Evolutionary conservation across 1,139 yeast species (phyloP), one percentile per base, ranked within the genome.

Genomic region (Saccharomycopsis hybrid): DNA sequence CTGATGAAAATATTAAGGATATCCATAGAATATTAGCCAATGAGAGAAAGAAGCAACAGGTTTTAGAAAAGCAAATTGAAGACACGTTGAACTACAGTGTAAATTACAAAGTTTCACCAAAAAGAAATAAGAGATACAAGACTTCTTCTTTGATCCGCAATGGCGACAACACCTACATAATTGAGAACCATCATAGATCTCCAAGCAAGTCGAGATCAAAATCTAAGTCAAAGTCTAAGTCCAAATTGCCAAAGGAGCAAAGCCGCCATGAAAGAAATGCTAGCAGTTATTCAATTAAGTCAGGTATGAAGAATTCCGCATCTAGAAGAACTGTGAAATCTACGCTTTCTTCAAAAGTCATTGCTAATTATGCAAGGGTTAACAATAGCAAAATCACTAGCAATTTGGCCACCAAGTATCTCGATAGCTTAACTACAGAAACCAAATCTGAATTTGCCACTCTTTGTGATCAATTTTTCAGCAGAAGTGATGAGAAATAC

Each of bases 381-480:
- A 31, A 47, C 24, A 36, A 13, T 8, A 39, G 43, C 18, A 13
- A 41, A 32, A 24, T 13, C 18, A 5, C 7, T 4, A 25, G 27
- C 18, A 31, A 36, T 33, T 31, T 18, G n/a, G 7, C 36, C 4
- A 30, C 47, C 29, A 39, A 29, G 2, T 49, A 52, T 24, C 32
- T 52, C 18, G 55, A 52, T 18, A n/a, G 41, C 3, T 31, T 42
- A 8, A 45, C 55, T 13, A 44, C 32, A 3, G 37, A 44, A 35
- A 50, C 55, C 5, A 50, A 50, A 35, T 41, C 51, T 36, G 55
- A 52, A 29, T 52, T 52, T 43, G 55, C 47, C 27, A 27, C 33
- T 11, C 27, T 52, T 9, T 52, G 55, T 35, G 55, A 52, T 38
- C 49, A 49, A 30, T 50, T 52, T 35, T 52, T 52, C 38, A 47